These are phyloP conservation scores for Panellus pusillus DNA, from an alignment of 768 basidiomycete species.

Conservation along the genomic window DNA sequence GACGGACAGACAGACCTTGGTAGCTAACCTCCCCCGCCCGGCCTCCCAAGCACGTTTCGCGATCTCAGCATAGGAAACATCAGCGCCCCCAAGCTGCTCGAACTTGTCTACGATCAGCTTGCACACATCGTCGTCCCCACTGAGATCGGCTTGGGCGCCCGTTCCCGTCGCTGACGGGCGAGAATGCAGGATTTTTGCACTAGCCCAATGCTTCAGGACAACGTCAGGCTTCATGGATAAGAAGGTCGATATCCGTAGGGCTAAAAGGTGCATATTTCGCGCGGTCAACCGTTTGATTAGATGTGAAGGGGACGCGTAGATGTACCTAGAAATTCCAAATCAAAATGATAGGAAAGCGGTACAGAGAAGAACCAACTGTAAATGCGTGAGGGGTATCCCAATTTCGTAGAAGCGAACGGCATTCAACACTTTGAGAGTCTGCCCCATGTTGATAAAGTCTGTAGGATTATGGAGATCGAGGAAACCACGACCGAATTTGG, in stretches of 20 bases:
- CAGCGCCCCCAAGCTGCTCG: constrained; percentile 70
- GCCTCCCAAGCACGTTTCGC: constrained; percentile 92
- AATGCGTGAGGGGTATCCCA: constrained; percentile 91
- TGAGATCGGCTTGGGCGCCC: constrained; percentile 54
- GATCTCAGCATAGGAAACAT: constrained; percentile 93
- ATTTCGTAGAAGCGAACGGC: constrained; percentile 90
- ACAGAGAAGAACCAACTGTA: constrained; percentile 61
- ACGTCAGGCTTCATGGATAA: constrained; percentile 81
- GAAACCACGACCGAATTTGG: constrained; percentile 93
- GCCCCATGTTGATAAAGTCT: constrained; percentile 91
- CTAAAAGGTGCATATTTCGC: constrained; percentile 87
- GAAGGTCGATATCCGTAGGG: constrained; percentile 85
- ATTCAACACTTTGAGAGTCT: constrained; percentile 90
- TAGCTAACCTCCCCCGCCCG: constrained; percentile 77
- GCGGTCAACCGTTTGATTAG: constrained; percentile 83
- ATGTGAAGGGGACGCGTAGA: constrained; percentile 74
- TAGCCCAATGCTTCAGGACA: constrained; percentile 95
- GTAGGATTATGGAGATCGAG: constrained; percentile 90
- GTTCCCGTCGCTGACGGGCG: constrained; percentile 55
- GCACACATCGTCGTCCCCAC: constrained; percentile 78
- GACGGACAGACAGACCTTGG: constrained; percentile 57
- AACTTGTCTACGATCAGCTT: constrained; percentile 88
- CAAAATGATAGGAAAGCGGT: constrained; percentile 4
- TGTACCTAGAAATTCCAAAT: constrained; percentile 56
- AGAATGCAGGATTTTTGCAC: constrained; percentile 81